Evolutionary conservation across 768 basidiomycete genomes (phyloP).

Genomic region (Suillus placidus): DNA sequence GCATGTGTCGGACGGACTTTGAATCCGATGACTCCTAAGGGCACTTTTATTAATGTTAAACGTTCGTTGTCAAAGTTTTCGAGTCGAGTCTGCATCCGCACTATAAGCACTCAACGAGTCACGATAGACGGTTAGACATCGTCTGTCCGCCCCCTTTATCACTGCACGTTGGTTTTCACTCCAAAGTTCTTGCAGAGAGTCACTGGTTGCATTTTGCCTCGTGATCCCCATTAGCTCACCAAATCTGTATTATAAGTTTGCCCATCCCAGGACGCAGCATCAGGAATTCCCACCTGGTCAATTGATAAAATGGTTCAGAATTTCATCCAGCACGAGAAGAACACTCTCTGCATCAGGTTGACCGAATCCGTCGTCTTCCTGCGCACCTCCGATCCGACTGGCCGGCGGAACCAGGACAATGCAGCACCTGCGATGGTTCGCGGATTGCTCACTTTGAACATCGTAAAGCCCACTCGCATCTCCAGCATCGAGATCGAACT

Average conservation of each 20-base stretch:
- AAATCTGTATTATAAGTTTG: neutral
- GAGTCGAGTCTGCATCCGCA: too few species aligned
- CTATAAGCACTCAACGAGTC: neutral
- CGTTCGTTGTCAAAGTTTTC: neutral
- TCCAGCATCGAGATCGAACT: constrained; percentile 84
- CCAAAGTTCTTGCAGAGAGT: neutral
- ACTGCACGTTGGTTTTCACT: neutral
- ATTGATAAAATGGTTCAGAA: neutral
- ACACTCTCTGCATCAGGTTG: constrained; percentile 56
- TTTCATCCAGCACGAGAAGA: constrained; percentile 31
- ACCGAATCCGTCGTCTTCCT: constrained; percentile 80
- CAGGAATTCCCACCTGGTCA: neutral
- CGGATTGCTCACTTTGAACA: constrained; percentile 62
- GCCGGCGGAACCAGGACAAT: constrained; percentile 35
- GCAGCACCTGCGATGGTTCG: constrained; percentile 67
- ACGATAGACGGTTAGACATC: neutral
- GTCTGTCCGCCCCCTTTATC: neutral
- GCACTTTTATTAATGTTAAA: neutral
- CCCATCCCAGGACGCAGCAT: neutral
- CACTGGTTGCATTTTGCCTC: neutral
- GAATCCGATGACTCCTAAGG: neutral
- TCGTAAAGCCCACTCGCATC: constrained; percentile 81
- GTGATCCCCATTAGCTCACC: neutral
- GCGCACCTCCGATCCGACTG: constrained; percentile 51
- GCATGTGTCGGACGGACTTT: neutral